Conservation (phyloP, 768 basidiomycete species). For the Galerina sulciceps region DNA sequence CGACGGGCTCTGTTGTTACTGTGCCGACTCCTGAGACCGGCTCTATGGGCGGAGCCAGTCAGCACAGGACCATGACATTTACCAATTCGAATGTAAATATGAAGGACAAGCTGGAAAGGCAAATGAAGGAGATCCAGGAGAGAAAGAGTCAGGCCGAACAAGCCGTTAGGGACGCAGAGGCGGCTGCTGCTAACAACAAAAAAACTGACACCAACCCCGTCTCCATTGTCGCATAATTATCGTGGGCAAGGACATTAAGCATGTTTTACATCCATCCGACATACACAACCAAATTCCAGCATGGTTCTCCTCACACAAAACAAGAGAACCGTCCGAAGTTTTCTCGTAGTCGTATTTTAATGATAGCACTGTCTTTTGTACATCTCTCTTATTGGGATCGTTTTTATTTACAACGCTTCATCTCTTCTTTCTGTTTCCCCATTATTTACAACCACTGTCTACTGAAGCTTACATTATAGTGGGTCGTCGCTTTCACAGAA, state of each 20-base stretch:
- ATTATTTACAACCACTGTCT: slow-evolving; percentile 12
- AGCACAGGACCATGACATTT: slow-evolving; percentile 73
- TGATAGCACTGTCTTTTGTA: slow-evolving; percentile 5
- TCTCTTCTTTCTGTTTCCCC: slow-evolving; percentile 14
- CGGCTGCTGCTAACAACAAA: slow-evolving; percentile 52
- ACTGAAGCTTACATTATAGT: slow-evolving; percentile 15
- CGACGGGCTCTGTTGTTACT: slow-evolving; percentile 62
- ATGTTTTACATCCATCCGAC: not conserved
- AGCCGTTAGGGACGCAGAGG: slow-evolving; percentile 69
- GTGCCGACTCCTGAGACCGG: slow-evolving; percentile 68
- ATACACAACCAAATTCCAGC: too few species aligned
- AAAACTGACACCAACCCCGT: slow-evolving; percentile 61
- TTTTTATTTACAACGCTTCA: slow-evolving; percentile 24
- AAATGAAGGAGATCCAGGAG: slow-evolving; percentile 69
- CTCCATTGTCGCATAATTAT: slow-evolving; percentile 42
- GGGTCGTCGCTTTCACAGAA: slow-evolving; percentile 13
- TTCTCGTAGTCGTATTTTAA: not conserved
- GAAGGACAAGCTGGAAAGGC: slow-evolving; percentile 43
- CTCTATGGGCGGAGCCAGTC: slow-evolving; percentile 65
- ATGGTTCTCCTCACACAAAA: too few species aligned
- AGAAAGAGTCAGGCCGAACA: slow-evolving; percentile 65
- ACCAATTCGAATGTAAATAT: slow-evolving; percentile 55
- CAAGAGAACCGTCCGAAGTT: too few species aligned
- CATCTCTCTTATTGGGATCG: slow-evolving; percentile 8
- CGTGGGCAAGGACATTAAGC: not conserved